Evolutionary conservation across 1,284 basidiomycete species (phyloP).

Genomic region (Sporisorium graminicola): DNA sequence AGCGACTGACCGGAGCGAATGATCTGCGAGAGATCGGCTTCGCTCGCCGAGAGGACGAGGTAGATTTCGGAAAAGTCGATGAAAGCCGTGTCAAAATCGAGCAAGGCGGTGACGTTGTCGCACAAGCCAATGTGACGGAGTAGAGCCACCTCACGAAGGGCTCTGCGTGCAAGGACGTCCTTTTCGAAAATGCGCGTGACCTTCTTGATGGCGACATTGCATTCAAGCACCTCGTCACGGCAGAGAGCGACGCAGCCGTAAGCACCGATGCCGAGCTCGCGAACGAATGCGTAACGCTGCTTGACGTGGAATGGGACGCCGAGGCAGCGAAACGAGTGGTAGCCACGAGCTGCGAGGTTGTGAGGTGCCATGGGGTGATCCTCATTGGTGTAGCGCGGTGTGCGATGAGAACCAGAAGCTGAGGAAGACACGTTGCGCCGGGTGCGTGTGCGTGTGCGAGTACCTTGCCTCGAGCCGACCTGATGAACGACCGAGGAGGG

Average conservation of each 20-base stretch:
- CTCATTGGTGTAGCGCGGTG: slow-evolving; percentile 55
- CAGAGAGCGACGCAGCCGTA: slow-evolving; percentile 68
- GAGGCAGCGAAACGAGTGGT: slow-evolving; percentile 66
- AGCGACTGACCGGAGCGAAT: slow-evolving; percentile 65
- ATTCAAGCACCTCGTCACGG: slow-evolving; percentile 58
- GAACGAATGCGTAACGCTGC: slow-evolving; percentile 64
- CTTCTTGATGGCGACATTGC: slow-evolving; percentile 69
- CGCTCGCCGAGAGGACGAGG: slow-evolving; percentile 64
- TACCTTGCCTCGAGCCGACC: slow-evolving; percentile 54
- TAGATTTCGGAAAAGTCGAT: slow-evolving; percentile 69
- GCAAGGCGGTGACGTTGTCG: slow-evolving; percentile 63
- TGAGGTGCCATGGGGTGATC: slow-evolving; percentile 65
- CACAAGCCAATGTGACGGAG: slow-evolving; percentile 61
- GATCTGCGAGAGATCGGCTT: slow-evolving; percentile 68
- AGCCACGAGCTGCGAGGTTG: slow-evolving; percentile 63
- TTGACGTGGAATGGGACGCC: slow-evolving; percentile 67
- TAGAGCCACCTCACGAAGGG: slow-evolving; percentile 64
- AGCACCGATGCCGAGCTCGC: slow-evolving; percentile 68
- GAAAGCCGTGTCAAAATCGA: slow-evolving; percentile 69
- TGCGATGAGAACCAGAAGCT: slow-evolving; percentile 29
- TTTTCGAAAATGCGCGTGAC: slow-evolving; percentile 67
- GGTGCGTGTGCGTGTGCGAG: slow-evolving; percentile 54
- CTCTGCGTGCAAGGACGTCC: slow-evolving; percentile 65
- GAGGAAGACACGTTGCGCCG: slow-evolving; percentile 51
- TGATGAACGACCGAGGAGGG: slow-evolving; percentile 42